These are phyloP conservation scores for Eucalyptus fibrosa DNA, from an alignment of 345 rosid species.

Conservation along the genomic window DNA sequence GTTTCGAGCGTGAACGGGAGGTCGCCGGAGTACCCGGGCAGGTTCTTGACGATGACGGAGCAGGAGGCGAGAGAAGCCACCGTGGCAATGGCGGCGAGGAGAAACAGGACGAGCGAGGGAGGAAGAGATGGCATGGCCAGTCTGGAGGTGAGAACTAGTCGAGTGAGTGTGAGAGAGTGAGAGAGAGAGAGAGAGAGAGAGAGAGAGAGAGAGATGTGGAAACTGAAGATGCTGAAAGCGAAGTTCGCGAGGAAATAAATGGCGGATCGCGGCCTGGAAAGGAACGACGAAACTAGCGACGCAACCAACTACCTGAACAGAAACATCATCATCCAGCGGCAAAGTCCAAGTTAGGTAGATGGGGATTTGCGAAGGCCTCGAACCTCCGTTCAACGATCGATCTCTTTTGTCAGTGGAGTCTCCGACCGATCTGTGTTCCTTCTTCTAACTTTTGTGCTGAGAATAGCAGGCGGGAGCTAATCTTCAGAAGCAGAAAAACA, in stretches of 20 bases:
- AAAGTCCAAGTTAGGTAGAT: neutral
- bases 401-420: neutral
- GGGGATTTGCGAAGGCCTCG: neutral
- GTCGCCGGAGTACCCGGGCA: neutral
- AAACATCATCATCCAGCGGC: neutral
- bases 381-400: neutral
- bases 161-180: neutral
- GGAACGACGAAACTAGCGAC: neutral
- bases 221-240: neutral
- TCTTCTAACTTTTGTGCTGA: neutral
- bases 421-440: neutral
- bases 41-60: neutral
- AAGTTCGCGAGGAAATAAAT: neutral
- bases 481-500: neutral
- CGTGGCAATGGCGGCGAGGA: neutral
- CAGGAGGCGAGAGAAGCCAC: neutral
- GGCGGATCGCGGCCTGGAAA: neutral
- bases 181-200: neutral
- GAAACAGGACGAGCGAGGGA: neutral
- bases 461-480: neutral
- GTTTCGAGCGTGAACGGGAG: slow-evolving; percentile 7
- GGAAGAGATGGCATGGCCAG: neutral
- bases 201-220: neutral
- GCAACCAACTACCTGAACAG: neutral
- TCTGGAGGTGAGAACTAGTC: neutral